A percentile compares a stretch with the other conserved stretches of the same genome.
These are phyloP conservation scores for Silene vulgaris DNA, from an alignment of 179 eudicot species.

Conservation along the genomic window DNA sequence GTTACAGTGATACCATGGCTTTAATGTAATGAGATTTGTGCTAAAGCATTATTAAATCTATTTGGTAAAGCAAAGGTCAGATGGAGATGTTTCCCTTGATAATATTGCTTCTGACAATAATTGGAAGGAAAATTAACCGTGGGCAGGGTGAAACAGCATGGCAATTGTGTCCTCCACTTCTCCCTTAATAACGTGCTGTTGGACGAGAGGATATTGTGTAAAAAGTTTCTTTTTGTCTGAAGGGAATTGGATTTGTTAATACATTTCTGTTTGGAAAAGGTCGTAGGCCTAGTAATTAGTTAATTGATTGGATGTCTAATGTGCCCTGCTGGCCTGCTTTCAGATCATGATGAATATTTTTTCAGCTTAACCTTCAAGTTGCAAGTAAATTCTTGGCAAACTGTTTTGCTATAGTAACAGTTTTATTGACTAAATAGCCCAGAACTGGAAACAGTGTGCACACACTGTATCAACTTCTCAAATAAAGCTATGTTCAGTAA, in stretches of 20 bases:
- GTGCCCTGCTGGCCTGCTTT: background rate
- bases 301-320: background rate
- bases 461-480: background rate
- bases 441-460: constrained; percentile 1
- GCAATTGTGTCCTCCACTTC: background rate
- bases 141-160: too few relatives aligned
- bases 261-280: background rate
- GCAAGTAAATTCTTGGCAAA: background rate
- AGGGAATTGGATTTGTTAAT: background rate
- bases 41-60: constrained; percentile 3
- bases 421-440: background rate
- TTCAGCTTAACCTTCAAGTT: constrained; percentile 1
- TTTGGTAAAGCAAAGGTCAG: background rate
- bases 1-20: background rate
- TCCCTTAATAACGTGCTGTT: background rate
- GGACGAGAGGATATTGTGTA: background rate
- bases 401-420: too few relatives aligned
- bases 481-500: background rate
- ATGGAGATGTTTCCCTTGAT: constrained; percentile 9
- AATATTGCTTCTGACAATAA: background rate
- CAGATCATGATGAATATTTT: background rate
- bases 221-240: background rate
- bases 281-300: constrained; percentile 5
- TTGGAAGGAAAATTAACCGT: too few relatives aligned
- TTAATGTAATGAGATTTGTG: background rate